phyloP scores from a whole-genome alignment of 306 rosid genomes.

The Begonia fuchsioides region DNA sequence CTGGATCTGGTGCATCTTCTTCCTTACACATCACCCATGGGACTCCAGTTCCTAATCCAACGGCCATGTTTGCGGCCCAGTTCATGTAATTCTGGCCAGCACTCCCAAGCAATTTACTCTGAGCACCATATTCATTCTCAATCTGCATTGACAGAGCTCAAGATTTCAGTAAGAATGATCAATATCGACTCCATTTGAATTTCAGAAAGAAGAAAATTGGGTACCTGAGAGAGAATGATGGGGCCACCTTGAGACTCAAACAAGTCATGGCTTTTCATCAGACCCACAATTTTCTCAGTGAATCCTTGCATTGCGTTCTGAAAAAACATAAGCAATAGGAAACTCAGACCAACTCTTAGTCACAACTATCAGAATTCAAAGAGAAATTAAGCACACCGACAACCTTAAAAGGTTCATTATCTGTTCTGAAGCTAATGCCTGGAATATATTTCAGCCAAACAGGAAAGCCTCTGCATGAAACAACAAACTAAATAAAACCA shows the following conservation, averaged over 20 bases:
- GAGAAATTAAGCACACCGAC: not conserved
- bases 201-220: too few species aligned
- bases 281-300: slow-evolving; percentile 84
- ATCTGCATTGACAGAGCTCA: slow-evolving; percentile 23
- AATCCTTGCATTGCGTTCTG: slow-evolving; percentile 96
- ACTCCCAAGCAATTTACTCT: slow-evolving; percentile 44
- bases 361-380: not conserved
- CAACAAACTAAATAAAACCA: not conserved
- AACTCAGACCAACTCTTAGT: not conserved
- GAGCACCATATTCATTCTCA: slow-evolving; percentile 75
- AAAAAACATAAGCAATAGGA: slow-evolving; percentile 19
- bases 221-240: slow-evolving; percentile 94
- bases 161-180: too few species aligned
- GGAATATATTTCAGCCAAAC: slow-evolving; percentile 99
- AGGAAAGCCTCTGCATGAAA: slow-evolving; percentile 77
- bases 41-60: slow-evolving; percentile 50
- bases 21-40: slow-evolving; percentile 97
- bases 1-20: slow-evolving; percentile 78
- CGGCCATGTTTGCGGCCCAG: slow-evolving; percentile 91
- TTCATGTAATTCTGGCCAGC: slow-evolving; percentile 58
- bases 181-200: too few species aligned
- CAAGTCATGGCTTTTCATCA: slow-evolving; percentile 82
- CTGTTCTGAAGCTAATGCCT: slow-evolving; percentile 95
- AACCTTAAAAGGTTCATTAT: slow-evolving; percentile 98
- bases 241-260: slow-evolving; percentile 98